phyloP scores from a whole-genome alignment of 2,329 filamentous ascomycete genomes.

The Helminthosporium solani region DNA sequence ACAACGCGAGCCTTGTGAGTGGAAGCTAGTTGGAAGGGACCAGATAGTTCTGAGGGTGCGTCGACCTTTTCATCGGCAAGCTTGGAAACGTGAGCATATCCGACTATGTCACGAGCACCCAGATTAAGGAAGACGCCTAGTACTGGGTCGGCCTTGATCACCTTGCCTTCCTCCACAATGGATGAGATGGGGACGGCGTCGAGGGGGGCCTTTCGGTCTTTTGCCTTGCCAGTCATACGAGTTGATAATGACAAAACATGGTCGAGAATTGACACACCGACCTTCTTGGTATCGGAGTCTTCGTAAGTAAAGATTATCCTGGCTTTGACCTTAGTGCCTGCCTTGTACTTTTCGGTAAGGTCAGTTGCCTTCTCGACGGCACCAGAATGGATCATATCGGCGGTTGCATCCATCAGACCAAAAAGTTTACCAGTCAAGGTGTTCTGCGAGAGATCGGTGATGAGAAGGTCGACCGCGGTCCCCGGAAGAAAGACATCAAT shows the following conservation, averaged over 20 bases:
- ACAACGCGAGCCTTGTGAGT: constrained; percentile 79
- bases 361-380: constrained; percentile 68
- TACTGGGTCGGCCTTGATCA: constrained; percentile 75
- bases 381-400: constrained; percentile 87
- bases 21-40: constrained; percentile 75
- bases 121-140: constrained; percentile 80
- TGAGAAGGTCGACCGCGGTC: constrained; percentile 80
- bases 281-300: constrained; percentile 72
- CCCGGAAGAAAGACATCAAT: constrained; percentile 90
- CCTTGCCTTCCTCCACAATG: constrained; percentile 72
- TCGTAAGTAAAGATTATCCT: constrained; percentile 88
- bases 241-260: constrained; percentile 70
- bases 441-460: constrained; percentile 70
- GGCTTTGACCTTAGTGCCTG: constrained; percentile 80
- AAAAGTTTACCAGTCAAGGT: constrained; percentile 90
- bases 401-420: constrained; percentile 86
- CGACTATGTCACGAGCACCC: constrained; percentile 66
- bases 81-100: constrained; percentile 92
- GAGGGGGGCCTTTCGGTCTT: constrained; percentile 55
- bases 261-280: constrained; percentile 86
- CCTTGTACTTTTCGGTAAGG: constrained; percentile 74
- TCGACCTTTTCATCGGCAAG: constrained; percentile 90
- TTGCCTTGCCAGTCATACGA: constrained; percentile 38
- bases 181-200: constrained; percentile 69
- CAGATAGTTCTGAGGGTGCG: constrained; percentile 71